Evolutionary conservation across 208 protist genomes (phyloP).

Genomic region (Acanthamoeba lenticulata): DNA sequence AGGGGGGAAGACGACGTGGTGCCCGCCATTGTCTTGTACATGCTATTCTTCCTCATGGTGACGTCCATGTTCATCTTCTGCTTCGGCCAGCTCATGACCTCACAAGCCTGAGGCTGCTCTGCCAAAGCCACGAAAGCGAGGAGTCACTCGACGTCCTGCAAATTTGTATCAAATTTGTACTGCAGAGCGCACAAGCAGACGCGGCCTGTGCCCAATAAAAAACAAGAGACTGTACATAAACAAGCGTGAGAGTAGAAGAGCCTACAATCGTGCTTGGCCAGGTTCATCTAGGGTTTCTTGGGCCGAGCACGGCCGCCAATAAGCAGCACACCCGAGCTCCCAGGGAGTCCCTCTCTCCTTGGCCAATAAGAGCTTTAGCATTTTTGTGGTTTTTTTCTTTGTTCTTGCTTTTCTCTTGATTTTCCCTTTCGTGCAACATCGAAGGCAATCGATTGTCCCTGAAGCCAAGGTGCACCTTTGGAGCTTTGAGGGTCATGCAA

Average conservation of each 20-base stretch:
- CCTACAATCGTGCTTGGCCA: not conserved
- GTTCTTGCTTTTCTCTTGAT: no score
- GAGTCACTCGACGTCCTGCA: not conserved
- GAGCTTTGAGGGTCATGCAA: no score
- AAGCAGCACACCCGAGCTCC: no score
- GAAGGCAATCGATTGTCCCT: no score
- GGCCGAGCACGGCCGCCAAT: no score
- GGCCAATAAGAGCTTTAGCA: no score
- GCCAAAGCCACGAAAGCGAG: not conserved
- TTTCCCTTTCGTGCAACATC: no score
- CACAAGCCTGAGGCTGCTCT: not conserved
- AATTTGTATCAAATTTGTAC: not conserved
- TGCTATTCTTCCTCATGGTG: constrained; percentile 44
- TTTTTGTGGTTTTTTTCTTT: no score
- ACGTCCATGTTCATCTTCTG: constrained; percentile 11
- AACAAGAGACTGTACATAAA: not conserved
- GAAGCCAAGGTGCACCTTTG: no score
- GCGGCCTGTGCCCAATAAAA: not conserved
- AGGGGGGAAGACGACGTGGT: constrained; percentile 33
- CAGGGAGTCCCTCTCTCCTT: no score
- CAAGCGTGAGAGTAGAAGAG: no score
- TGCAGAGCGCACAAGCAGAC: not conserved
- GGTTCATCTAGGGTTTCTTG: constrained; percentile 56
- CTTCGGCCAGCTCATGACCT: constrained; percentile 15
- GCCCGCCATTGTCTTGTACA: constrained; percentile 25